Evolutionary conservation across 495 filamentous ascomycete genomes (phyloP).

Genomic region (Thozetella sp.): DNA sequence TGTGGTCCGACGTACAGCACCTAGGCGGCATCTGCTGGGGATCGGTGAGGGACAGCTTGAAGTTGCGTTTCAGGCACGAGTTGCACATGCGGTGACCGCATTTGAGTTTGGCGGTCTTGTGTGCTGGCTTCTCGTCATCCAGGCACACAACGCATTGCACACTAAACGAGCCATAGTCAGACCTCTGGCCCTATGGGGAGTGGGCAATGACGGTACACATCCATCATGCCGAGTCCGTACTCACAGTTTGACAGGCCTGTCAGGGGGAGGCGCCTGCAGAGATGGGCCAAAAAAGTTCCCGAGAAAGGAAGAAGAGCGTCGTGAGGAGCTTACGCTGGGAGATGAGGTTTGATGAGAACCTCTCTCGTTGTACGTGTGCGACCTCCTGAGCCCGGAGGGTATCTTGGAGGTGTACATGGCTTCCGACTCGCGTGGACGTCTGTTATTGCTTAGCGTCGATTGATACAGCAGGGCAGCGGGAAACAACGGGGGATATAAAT

Average conservation of each 20-base stretch:
- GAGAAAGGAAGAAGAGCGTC: constrained; percentile 34
- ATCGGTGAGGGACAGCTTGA: constrained; percentile 71
- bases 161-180: constrained; percentile 39
- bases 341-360: constrained; percentile 35
- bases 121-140: constrained; percentile 58
- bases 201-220: not conserved
- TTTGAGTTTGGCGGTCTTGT: constrained; percentile 65
- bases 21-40: constrained; percentile 78
- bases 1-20: constrained; percentile 73
- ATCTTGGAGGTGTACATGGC: not conserved
- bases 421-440: constrained; percentile 4
- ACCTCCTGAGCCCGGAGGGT: constrained; percentile 12
- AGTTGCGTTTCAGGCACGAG: constrained; percentile 70
- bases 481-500: not conserved
- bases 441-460: not conserved
- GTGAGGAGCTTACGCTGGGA: constrained; percentile 37
- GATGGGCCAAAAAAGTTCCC: constrained; percentile 30
- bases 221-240: constrained; percentile 12
- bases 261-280: constrained; percentile 20
- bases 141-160: constrained; percentile 71
- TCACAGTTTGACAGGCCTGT: constrained; percentile 32
- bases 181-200: not conserved
- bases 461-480: not conserved
- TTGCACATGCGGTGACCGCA: constrained; percentile 82
- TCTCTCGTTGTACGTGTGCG: constrained; percentile 34